Base-by-base conservation (phyloP, 2,329 filamentous ascomycete species). In the Xylaria sp. region DNA sequence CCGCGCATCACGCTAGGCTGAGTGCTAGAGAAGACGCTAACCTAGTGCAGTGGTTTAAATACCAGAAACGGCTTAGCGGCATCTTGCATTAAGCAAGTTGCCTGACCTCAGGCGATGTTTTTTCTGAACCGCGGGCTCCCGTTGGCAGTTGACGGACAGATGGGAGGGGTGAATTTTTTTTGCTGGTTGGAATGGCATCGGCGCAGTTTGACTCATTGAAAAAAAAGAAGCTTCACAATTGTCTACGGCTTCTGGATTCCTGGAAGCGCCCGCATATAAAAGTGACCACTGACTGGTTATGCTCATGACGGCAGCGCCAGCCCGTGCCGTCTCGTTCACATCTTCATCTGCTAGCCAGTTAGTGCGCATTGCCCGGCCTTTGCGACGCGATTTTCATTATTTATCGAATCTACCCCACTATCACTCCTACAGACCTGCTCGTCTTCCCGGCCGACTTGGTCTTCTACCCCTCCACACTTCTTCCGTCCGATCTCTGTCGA, bases 171-270 rank as follows among this genome's bases (percentile, higher is more conserved):
- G 18, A 50, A 51, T 47, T 42, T 57, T 52, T 11, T 39, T 46
- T 13, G 10, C 44, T 30, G 19, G 42, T 48, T 13, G 46, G 44
- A 10, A 56, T 54, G 55, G 54, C 52, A 63, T 63, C 61, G 61
- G 61, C 48, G 57, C 59, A 58, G 55, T 54, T 62, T 63, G 61
- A 63, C 47, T 63, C 61, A 63, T 58, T 57, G 44, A 48, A 52
- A 19, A 46, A 52, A 50, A 48, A 50, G 51, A 19, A 30, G 42
- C 42, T 46, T 46, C 42, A 16, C 23, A 30, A 30, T 30, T 30
- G 23, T 30, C 23, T 5, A 30, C 23, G 4, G 23, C 23, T 30
- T 30, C 23, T 30, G 23, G 23, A 30, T 30, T 30, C 23, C 23
- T 13, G 37, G 37, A 13, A 42, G 4, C 16, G 11, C 54, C 9